Conservation (phyloP, 352 stramenopile genomes). For the Globisporangium emineosum region DNA sequence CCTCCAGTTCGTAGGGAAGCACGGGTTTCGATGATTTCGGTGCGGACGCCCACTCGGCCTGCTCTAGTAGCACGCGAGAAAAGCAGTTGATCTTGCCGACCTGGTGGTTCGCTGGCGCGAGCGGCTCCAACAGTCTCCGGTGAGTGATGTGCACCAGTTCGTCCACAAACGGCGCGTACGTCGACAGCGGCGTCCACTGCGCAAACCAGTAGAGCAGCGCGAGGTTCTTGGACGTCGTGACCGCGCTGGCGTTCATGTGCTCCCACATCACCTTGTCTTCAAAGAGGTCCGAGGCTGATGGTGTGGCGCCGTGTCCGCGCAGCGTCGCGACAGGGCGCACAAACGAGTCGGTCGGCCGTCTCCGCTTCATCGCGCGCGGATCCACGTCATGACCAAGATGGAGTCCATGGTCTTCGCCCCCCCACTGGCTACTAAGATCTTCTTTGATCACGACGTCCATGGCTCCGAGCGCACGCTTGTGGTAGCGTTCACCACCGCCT, state of each 20-base stretch:
- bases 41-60: constrained; percentile 20
- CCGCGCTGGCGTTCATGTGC: constrained; percentile 30
- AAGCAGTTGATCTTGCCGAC: constrained; percentile 45
- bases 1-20: constrained; percentile 33
- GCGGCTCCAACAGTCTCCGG: constrained; percentile 30
- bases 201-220: constrained; percentile 48
- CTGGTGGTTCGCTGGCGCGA: constrained; percentile 13
- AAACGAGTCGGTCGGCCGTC: constrained; percentile 16
- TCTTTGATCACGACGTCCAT: background rate
- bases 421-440: constrained; percentile 6
- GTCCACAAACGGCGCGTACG: constrained; percentile 43
- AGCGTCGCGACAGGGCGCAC: constrained; percentile 10
- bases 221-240: constrained; percentile 61
- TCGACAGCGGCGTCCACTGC: constrained; percentile 41
- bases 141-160: constrained; percentile 47
- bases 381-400: background rate
- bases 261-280: constrained; percentile 59
- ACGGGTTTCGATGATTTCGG: background rate
- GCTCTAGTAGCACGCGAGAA: constrained; percentile 36
- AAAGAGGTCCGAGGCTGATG: constrained; percentile 24
- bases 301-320: background rate
- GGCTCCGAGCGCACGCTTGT: constrained; percentile 3
- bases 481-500: background rate
- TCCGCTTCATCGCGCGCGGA: constrained; percentile 11
- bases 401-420: background rate